A percentile compares a stretch with the other conserved stretches of the same genome.
phyloP scores from a whole-genome alignment of 2,329 filamentous ascomycete species.

The Fusarium napiforme region DNA sequence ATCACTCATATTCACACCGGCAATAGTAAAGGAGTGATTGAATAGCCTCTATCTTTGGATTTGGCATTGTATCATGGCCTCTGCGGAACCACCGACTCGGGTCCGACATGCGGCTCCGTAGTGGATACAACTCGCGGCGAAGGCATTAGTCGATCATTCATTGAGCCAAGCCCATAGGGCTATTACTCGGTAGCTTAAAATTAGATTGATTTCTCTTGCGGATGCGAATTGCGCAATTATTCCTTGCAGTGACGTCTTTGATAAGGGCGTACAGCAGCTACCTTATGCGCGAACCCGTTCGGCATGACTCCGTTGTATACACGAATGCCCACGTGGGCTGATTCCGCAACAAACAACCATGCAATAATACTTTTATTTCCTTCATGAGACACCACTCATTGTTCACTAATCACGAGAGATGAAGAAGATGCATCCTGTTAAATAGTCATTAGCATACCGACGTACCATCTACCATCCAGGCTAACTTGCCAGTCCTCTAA shows the following conservation, averaged over 20 bases:
- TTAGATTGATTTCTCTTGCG: not conserved
- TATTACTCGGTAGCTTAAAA: not conserved
- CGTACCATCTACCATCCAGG: not conserved
- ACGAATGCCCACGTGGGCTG: not conserved
- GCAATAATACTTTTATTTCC: rapidly evolving
- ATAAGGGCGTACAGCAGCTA: not conserved
- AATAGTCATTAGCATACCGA: not conserved
- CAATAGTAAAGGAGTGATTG: too few relatives aligned
- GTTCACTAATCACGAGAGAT: not conserved
- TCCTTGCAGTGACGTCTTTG: not conserved
- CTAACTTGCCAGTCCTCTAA: constrained; percentile 1
- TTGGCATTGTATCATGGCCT: not conserved
- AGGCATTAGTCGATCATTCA: not conserved
- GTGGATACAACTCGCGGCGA: constrained; percentile 2
- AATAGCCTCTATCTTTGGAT: too few relatives aligned
- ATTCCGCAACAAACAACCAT: not conserved
- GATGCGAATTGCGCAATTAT: constrained; percentile 4
- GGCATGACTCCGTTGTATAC: not conserved
- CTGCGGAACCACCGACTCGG: not conserved
- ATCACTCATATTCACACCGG: too few relatives aligned
- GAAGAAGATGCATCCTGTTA: constrained; percentile 9
- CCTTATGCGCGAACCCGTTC: not conserved
- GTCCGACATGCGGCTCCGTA: constrained; percentile 23
- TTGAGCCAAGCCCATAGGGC: not conserved
- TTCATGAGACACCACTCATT: not conserved